Base-by-base conservation (phyloP, 176 grass and related monocot genomes). In the Tuctoria greenei region DNA sequence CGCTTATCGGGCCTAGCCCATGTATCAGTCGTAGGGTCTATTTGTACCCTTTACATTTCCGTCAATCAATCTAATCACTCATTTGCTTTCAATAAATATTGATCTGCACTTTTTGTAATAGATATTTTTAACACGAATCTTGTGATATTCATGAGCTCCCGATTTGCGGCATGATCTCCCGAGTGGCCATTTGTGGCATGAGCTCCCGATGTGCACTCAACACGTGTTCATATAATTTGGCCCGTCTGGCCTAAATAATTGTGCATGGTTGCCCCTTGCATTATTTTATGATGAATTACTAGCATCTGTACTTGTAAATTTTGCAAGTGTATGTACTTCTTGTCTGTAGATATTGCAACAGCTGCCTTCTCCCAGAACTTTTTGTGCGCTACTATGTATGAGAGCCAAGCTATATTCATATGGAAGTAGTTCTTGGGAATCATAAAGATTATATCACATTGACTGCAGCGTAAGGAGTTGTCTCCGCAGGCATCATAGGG, bases 281-380 rank as follows among this genome's bases (percentile, higher is more conserved):
- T 61, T 50, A 27, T 23, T 79, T 79, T 46, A 16, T 81, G 63
- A 69, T 51, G 34, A 62, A 61, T 38, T 64, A 15, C 84, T 55
- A 62, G 65, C 62, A 59, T 55, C 0, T 62, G 52, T 43, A 45
- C 45, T 39, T 39, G 45, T 51, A 66, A 66, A 65, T n/a, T 71
- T 27, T 36, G 58, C 84, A 64, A 81, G 56, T 76, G 55, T 56
- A 4, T 68, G 70, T 75, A 38, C 72, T 81, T 74, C 0, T 54
- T 76, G 72, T 86, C 61, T 40, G 57, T 27, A 64, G 62, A 70
- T 46, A 61, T 76, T 61, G 72, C 65, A 76, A 45, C 78, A 76
- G 45, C 64, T 81, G 10, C 78, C 72, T 70, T 46, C 36, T 55
- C 71, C 84, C 37, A 76, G 77, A 75, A 81, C 62, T 43, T 55